Conservation (phyloP, 176 grass and related monocot species). For the Avena atlantica region DNA sequence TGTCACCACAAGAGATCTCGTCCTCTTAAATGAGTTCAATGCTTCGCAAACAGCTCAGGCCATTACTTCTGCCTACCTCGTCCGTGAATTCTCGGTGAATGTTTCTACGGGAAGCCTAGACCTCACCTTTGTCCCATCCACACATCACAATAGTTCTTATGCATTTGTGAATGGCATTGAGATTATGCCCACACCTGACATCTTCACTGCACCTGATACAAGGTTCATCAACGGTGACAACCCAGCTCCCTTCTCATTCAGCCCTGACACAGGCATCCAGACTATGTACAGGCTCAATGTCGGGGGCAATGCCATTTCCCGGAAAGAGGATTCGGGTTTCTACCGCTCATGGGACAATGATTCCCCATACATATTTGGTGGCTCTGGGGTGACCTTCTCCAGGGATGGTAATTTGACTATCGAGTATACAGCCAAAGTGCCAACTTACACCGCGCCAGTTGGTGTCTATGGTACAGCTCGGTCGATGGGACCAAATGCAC, state of each 20-base stretch:
- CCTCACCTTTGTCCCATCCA: conserved; percentile 58
- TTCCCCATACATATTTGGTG: conserved; percentile 34
- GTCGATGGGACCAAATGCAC: conserved; percentile 61
- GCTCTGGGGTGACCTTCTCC: conserved; percentile 39
- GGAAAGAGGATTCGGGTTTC: conserved; percentile 35
- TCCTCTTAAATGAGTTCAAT: conserved; percentile 59
- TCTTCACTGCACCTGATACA: conserved; percentile 34
- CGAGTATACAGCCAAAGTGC: conserved; percentile 5
- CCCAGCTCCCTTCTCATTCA: neutral
- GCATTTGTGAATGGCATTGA: conserved; percentile 86
- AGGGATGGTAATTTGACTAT: conserved; percentile 57
- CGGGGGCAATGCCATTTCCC: conserved; percentile 44
- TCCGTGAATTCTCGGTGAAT: conserved; percentile 63
- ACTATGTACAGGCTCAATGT: conserved; percentile 77
- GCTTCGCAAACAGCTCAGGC: conserved; percentile 39
- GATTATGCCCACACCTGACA: conserved; percentile 58
- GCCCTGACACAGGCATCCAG: conserved; percentile 15
- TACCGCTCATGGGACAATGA: conserved; percentile 61
- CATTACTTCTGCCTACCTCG: neutral
- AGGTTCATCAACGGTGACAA: conserved; percentile 18
- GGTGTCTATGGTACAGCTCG: conserved; percentile 63
- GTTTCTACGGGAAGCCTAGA: conserved; percentile 40
- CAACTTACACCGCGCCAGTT: conserved; percentile 56
- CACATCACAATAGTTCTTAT: conserved; percentile 29
- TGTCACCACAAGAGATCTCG: conserved; percentile 29